These are phyloP conservation scores for Trichoderma lentiforme DNA, from an alignment of 2,329 filamentous ascomycete species.

Conservation along the genomic window DNA sequence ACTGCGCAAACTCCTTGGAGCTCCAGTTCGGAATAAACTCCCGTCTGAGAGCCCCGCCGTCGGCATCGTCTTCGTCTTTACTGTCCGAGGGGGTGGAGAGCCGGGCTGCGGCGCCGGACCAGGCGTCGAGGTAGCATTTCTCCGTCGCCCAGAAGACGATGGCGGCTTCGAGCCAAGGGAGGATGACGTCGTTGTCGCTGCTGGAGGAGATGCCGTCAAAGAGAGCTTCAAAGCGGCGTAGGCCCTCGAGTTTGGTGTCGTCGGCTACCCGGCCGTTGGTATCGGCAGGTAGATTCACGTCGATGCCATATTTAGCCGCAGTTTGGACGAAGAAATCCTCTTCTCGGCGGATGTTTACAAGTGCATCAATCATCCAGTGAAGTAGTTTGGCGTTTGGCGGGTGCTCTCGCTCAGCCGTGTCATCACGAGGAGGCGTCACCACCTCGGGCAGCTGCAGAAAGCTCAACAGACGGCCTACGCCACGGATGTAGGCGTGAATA, in stretches of 20 bases:
- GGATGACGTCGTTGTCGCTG: conserved; percentile 29
- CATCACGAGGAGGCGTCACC: neutral
- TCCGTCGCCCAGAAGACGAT: conserved; percentile 78
- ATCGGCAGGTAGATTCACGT: conserved; percentile 38
- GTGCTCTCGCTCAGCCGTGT: conserved; percentile 13
- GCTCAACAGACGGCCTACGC: conserved; percentile 61
- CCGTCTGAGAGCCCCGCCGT: conserved; percentile 61
- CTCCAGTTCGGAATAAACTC: conserved; percentile 70
- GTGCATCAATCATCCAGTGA: conserved; percentile 59
- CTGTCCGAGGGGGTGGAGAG: conserved; percentile 24
- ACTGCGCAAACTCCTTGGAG: conserved; percentile 55
- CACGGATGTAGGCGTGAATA: conserved; percentile 66
- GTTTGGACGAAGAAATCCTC: conserved; percentile 66
- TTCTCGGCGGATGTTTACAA: conserved; percentile 65
- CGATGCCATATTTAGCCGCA: conserved; percentile 56
- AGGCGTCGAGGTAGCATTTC: conserved; percentile 58
- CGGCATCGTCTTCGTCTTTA: conserved; percentile 44
- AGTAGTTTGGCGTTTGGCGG: conserved; percentile 54
- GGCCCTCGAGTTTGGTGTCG: conserved; percentile 38
- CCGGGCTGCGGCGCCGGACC: conserved; percentile 49
- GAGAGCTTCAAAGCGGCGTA: conserved; percentile 42
- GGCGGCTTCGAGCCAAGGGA: conserved; percentile 62
- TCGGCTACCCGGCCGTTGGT: conserved; percentile 25
- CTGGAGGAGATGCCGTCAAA: conserved; percentile 50
- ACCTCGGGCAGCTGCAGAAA: conserved; percentile 54